Base-by-base conservation (phyloP, 2,329 filamentous ascomycete genomes). In the Aspergillus sp. region DNA sequence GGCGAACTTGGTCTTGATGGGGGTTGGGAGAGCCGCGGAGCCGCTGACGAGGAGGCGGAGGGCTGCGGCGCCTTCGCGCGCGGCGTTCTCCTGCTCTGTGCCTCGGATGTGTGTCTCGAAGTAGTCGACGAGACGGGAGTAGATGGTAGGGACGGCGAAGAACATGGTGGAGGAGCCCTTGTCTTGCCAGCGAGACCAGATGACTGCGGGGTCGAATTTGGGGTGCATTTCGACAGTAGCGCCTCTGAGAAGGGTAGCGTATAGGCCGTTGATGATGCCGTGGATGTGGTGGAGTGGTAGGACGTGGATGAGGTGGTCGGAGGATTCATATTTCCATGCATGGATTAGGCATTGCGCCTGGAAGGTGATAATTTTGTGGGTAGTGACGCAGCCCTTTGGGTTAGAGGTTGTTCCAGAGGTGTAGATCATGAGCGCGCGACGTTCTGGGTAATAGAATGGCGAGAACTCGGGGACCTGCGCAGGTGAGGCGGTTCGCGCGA, bases 121-220 rank as follows among this genome's bases (percentile, higher is more conserved):
- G 54, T 81, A 77, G 55, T 80, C 75, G 56, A 78, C 75, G 51
- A 82, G 68, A 0, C 79, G 74, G 46, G 79, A 77, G 66, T 81
- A 82, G 31, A 82, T 80, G 1, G 80, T 82, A 3, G 80, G 80
- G 1, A 82, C 80, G 15, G 78, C 80, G 62, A 79, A 77, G 70
- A 82, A 82, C 71, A 82, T 76, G 0, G 77, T 74, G 27, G 78
- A 71, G 45, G 71, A 68, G 60, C 74, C 76, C 54, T 62, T 66
- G 31, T 68, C 71, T 57, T 70, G 68, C 78, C 78, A 82, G 15
- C 79, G 73, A 19, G 73, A 67, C 80, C 80, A 82, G 63, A 81
- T 78, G 55, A 73, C 62, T 62, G 70, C 62, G 11, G 76, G 69
- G 48, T 79, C 73, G 69, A 82, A 76, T 63, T 76, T 73, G 47